A percentile compares a stretch with the other conserved stretches of the same genome.
Evolutionary conservation across 164 flowering plant species (phyloP).

Genomic region (Magnolia kwangsiensis): DNA sequence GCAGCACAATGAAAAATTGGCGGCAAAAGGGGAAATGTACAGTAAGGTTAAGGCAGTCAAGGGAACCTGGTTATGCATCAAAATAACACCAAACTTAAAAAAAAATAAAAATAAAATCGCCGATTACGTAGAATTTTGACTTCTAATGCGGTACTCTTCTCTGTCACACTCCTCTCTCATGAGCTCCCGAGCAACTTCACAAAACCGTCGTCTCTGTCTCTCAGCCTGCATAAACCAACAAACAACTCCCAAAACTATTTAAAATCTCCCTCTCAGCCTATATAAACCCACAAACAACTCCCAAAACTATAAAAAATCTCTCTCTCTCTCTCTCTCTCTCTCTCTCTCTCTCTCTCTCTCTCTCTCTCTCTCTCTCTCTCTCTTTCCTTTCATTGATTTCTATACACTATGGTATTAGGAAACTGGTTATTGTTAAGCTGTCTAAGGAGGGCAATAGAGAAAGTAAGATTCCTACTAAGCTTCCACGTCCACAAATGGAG

Average conservation of each 20-base stretch:
- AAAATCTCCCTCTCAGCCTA: neutral
- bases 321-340: neutral
- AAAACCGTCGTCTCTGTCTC: neutral
- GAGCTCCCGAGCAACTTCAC: neutral
- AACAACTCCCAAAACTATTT: neutral
- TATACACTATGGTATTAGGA: slow-evolving; percentile 23
- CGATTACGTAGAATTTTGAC: too few relatives aligned
- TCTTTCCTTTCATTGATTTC: neutral
- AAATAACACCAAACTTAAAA: too few relatives aligned
- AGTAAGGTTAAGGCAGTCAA: too few relatives aligned
- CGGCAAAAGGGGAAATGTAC: too few relatives aligned
- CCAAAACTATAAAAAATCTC: too few relatives aligned
- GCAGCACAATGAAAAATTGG: too few relatives aligned
- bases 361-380: neutral
- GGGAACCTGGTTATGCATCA: too few relatives aligned
- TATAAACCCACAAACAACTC: neutral
- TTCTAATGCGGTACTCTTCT: too few relatives aligned
- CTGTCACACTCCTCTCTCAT: neutral
- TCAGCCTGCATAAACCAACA: neutral
- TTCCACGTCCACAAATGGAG: slow-evolving; percentile 26
- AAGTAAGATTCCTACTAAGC: slow-evolving; percentile 26
- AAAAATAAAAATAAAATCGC: too few relatives aligned
- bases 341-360: neutral
- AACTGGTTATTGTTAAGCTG: slow-evolving; percentile 23
- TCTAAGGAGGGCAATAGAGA: slow-evolving; percentile 38